A percentile compares a stretch with the other conserved stretches of the same genome.
Evolutionary conservation across 176 grass and related monocot genomes (phyloP).

Genomic region (Zizania latifolia): DNA sequence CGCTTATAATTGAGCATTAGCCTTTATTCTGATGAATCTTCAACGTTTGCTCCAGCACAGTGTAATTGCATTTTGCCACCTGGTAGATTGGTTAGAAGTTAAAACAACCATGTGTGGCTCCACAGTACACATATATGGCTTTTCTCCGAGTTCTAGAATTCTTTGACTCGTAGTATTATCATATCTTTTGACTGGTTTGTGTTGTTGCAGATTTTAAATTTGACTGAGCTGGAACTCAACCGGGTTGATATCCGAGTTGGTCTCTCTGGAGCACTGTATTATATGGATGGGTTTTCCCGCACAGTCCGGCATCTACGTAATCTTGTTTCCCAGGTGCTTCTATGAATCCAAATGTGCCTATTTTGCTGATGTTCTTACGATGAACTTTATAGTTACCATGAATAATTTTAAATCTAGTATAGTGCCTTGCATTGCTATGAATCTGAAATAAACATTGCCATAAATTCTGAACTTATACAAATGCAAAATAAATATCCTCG

Average conservation of each 20-base stretch:
- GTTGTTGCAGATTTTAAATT: constrained; percentile 84
- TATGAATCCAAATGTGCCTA: background rate
- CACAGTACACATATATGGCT: background rate
- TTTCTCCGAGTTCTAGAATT: constrained; percentile 8
- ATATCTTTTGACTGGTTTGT: constrained; percentile 13
- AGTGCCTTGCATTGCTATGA: background rate
- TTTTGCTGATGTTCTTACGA: background rate
- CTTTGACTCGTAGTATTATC: constrained; percentile 18
- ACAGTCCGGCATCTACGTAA: constrained; percentile 62
- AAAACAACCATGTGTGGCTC: constrained; percentile 2
- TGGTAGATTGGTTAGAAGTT: constrained; percentile 12
- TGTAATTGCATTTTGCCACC: constrained; percentile 8
- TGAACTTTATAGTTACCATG: background rate
- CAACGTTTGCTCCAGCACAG: background rate
- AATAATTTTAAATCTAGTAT: background rate
- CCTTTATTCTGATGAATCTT: background rate
- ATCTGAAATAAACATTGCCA: background rate
- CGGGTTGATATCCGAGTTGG: constrained; percentile 85
- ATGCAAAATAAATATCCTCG: background rate
- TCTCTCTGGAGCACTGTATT: constrained; percentile 65
- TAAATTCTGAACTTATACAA: background rate
- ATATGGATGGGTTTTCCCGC: constrained; percentile 79
- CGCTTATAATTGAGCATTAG: no score
- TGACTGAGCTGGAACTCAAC: constrained; percentile 96
- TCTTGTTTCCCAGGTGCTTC: constrained; percentile 73